Evolutionary conservation across 1,284 basidiomycete genomes (phyloP), one percentile per base, ranked within the genome.

Genomic region (Bondarzewia mesenterica): DNA sequence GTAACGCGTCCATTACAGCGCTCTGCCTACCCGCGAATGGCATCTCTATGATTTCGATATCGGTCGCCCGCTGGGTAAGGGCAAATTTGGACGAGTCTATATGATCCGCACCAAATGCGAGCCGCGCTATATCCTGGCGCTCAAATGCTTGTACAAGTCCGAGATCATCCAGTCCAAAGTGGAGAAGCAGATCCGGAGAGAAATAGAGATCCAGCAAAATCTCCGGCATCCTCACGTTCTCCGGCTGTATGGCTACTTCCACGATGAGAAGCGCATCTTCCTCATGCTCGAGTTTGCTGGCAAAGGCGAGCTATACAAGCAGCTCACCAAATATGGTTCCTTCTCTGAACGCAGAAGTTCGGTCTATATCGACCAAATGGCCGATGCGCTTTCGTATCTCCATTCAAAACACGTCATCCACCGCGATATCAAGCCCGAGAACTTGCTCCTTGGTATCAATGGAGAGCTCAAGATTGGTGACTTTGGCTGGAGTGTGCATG

Each of bases 401-500:
- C 96, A 99, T 65, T 74, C 77, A 49, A 99, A 99, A 64, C 94
- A 99, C 61, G 92, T 99, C 56, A 99, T 99, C 51, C 96, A 99
- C 63, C 84, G 96, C 21, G 96, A 99, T 61, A 99, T 99, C 73
- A 99, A 99, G 68, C 96, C 96, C 0, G 96, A 98, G 69, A 99
- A 99, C 63, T 69, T 99, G 44, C 75, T 99, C 7, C 72, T 99
- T 7, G 95, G 94, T 14, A 82, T 99, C 59, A 90, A 93, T 56
- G 96, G 95, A 40, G 95, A 99, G 63, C 74, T 99, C 55, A 99
- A 99, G 76, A 97, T 99, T 54, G 96, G 84, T 5, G 96, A 99
- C 67, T 99, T 99, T 67, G 96, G 96, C 6, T 99, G 96, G 95
- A 93, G 89, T 60, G 95, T 99, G 2, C 96, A 99, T 64, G 96